Percentiles rank a stretch among this genome's conserved stretches.
These are phyloP conservation scores for Cryphonectria carpinicola DNA, from an alignment of 2,329 filamentous ascomycete species.

Conservation along the genomic window DNA sequence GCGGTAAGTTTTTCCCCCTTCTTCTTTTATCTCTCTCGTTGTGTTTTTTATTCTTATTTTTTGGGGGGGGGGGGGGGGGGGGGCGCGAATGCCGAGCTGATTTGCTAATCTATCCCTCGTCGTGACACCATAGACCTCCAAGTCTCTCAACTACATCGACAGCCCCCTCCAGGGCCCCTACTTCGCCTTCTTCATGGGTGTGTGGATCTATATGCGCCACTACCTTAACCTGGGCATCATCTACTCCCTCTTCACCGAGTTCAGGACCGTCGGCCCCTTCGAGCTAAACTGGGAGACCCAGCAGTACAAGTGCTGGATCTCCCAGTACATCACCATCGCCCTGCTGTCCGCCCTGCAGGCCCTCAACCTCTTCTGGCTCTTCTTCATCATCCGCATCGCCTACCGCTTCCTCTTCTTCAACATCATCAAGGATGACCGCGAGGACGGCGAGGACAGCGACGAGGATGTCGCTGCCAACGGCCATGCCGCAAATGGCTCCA, in stretches of 20 bases:
- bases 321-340: slow-evolving; percentile 67
- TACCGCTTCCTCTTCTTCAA: slow-evolving; percentile 69
- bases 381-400: slow-evolving; percentile 75
- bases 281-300: slow-evolving; percentile 75
- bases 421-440: slow-evolving; percentile 70
- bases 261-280: slow-evolving; percentile 74
- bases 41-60: too few relatives aligned
- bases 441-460: slow-evolving; percentile 68
- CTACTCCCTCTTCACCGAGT: slow-evolving; percentile 75
- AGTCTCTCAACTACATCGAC: slow-evolving; percentile 89
- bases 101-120: neutral
- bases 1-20: slow-evolving; percentile 63
- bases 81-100: slow-evolving; percentile 24
- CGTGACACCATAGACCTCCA: slow-evolving; percentile 71
- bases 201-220: slow-evolving; percentile 91
- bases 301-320: slow-evolving; percentile 77
- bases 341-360: slow-evolving; percentile 72
- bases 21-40: slow-evolving; percentile 23
- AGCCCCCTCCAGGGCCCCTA: slow-evolving; percentile 78
- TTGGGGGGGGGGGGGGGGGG: too few relatives aligned
- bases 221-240: slow-evolving; percentile 80
- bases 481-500: slow-evolving; percentile 30
- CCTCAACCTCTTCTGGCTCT: slow-evolving; percentile 82
- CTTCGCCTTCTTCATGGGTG: slow-evolving; percentile 78
- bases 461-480: slow-evolving; percentile 46